Base-by-base conservation (phyloP, 768 basidiomycete species). In the Mycena polygramma region DNA sequence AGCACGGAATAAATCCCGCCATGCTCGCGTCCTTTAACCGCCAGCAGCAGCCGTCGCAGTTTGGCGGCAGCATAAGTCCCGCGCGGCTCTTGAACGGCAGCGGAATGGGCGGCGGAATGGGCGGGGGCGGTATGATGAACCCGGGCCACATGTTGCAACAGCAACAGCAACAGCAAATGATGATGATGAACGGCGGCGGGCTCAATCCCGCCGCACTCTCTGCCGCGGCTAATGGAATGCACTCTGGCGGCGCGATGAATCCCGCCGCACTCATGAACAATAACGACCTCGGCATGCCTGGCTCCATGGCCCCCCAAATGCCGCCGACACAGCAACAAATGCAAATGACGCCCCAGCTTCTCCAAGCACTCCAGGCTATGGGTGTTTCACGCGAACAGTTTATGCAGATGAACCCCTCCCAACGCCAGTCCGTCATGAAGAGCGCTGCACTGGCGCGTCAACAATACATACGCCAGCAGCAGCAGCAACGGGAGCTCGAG, bases 341-440 rank as follows among this genome's bases (percentile, higher is more conserved):
- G 5, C 63, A 48, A 36, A 69, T 73, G 4, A 24, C 64, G 22
- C 72, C 68, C 1, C 68, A 69, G 26, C 22, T 52, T 24, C 14
- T 24, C 0, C 52, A 62, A 22, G 15, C 63, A 19, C 69, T 70
- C 36, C 67, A 63, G 22, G 70, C 43, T 26, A 51, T 63, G 26
- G 74, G 74, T 9, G 66, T 80, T 59, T 57, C 67, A 14, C 69
- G 70, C 63, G 73, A 71, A 15, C 57, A 63, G 24, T 2, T 74
- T 37, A 20, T 14, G 19, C 57, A 57, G 39, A 68, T 74, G 70
- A 60, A 39, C 36, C 70, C 67, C 24, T 22, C 19, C 19, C 63
- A 74, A 30, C 73, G 73, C 49, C 48, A 60, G 53, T 37, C 49
- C 10, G 6, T 54, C 3, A 35, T 73, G 43, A 65, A 63, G 39